These are phyloP conservation scores for Ambrosiella xylebori DNA, from an alignment of 2,329 filamentous ascomycete species.

Conservation along the genomic window DNA sequence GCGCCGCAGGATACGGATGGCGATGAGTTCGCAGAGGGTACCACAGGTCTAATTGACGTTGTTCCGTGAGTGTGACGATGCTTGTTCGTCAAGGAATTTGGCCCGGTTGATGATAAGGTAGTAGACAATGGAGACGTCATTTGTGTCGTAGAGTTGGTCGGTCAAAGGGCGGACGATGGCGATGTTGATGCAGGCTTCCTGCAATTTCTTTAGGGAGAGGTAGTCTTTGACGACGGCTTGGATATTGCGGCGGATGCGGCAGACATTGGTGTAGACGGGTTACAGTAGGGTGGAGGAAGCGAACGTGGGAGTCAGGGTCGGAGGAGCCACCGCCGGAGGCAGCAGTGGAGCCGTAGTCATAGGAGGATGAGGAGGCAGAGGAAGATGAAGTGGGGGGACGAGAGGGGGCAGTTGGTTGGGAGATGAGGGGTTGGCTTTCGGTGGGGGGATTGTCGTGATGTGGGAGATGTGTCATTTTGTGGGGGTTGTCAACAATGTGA, in stretches of 20 bases:
- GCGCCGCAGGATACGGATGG: constrained; percentile 57
- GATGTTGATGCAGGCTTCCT: constrained; percentile 67
- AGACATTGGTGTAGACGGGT: constrained; percentile 63
- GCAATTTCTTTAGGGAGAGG: constrained; percentile 35
- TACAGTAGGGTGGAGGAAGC: constrained; percentile 31
- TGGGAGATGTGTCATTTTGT: background rate
- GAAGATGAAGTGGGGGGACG: background rate
- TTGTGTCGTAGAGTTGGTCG: constrained; percentile 63
- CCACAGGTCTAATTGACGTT: constrained; percentile 67
- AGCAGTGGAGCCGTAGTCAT: background rate
- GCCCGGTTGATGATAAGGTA: constrained; percentile 68
- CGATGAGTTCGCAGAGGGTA: constrained; percentile 63
- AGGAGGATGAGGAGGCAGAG: background rate
- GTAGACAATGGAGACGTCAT: constrained; percentile 66
- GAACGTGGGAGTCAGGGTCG: background rate
- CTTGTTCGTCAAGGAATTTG: constrained; percentile 64
- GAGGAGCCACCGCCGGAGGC: background rate
- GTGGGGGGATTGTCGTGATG: background rate
- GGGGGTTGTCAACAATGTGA: no score
- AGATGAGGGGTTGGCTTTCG: constrained; percentile 4
- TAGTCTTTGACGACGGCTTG: constrained; percentile 32
- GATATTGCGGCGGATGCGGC: constrained; percentile 49
- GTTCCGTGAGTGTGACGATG: constrained; percentile 57
- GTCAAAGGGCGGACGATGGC: constrained; percentile 64
- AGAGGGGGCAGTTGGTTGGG: background rate